phyloP scores from a whole-genome alignment of 768 basidiomycete genomes.

The Lactarius pseudohatsudake region DNA sequence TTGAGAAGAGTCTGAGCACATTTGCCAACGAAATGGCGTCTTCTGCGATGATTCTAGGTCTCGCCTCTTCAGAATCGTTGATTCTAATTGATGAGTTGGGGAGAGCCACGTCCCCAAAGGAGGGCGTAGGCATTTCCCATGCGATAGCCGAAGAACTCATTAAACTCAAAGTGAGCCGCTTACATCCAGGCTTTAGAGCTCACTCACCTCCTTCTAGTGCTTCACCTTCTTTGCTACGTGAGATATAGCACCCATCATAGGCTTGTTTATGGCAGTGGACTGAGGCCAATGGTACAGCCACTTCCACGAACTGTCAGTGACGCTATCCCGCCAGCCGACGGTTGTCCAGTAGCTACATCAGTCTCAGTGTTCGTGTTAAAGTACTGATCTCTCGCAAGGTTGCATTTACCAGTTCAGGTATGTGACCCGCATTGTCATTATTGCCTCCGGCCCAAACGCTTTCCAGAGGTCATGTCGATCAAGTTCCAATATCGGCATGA shows the following conservation, averaged over 20 bases:
- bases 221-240: constrained; percentile 93
- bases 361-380: not conserved
- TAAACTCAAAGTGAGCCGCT: constrained; percentile 55
- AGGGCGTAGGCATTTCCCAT: constrained; percentile 79
- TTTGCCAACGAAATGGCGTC: constrained; percentile 96
- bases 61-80: constrained; percentile 69
- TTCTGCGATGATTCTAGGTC: constrained; percentile 85
- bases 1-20: constrained; percentile 87
- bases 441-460: not conserved
- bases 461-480: constrained; percentile 54
- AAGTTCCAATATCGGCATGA: constrained; percentile 60
- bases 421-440: not conserved
- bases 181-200: constrained; percentile 5
- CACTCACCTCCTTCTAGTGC: constrained; percentile 44
- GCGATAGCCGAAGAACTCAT: constrained; percentile 82
- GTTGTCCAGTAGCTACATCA: constrained; percentile 66
- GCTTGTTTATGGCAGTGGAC: not conserved
- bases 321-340: constrained; percentile 72
- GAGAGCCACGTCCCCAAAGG: constrained; percentile 83
- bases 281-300: constrained; percentile 46
- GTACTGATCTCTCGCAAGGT: constrained; percentile 42
- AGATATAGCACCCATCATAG: constrained; percentile 25
- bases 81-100: constrained; percentile 92
- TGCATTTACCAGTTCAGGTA: constrained; percentile 59
- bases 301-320: constrained; percentile 75